Base-by-base conservation (phyloP, 108 stramenopile species). In the Mediolabrus comicus region DNA sequence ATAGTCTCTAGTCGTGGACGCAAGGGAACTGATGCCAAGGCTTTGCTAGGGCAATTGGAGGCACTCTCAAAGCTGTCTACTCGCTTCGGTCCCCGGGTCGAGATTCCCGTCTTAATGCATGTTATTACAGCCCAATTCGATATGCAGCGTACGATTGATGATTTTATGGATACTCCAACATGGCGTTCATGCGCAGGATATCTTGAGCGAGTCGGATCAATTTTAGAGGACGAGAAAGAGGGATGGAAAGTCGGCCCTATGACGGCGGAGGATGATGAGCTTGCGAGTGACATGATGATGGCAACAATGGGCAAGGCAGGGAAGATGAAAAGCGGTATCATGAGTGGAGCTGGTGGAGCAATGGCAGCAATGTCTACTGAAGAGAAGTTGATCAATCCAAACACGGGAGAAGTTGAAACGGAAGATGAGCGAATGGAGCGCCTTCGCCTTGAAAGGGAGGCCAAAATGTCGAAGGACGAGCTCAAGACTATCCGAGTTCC, bases 51-150 rank as follows among this genome's bases (percentile, higher is more conserved):
- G 17, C 92, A 97, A 67, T 74, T 98, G 66, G 92, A 96, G 77
- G 94, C 82, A 26, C 70, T 99, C 35, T 84, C 89, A 14, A 75
- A 88, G 27, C 34, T 96, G 27, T 79, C 95, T 12, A 82, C 87
- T 26, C 55, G 86, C 22, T 95, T 93, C 53, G 97, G 97, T 16
- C 93, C 96, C 6, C 79, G 88, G 33, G 84, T 95, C 11, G 97
- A 98, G 78, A 83, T 98, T 66, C 96, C 96, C 16, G 89, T 97
- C 56, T 76, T 97, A 67, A 98, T 98, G 97, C 92, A 99, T 74
- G 86, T 96, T 32, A 85, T 98, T 28, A 84, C 92, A 31, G 86
- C 96, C 34, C 91, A 94, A 67, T 98, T 99, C 74, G 97, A 97
- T 59, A 81, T 95, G 72, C 83, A 91, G 54, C 79, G 92, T n/a